Base-by-base conservation (phyloP, 768 basidiomycete genomes). In the Leccinellum rugosiceps region DNA sequence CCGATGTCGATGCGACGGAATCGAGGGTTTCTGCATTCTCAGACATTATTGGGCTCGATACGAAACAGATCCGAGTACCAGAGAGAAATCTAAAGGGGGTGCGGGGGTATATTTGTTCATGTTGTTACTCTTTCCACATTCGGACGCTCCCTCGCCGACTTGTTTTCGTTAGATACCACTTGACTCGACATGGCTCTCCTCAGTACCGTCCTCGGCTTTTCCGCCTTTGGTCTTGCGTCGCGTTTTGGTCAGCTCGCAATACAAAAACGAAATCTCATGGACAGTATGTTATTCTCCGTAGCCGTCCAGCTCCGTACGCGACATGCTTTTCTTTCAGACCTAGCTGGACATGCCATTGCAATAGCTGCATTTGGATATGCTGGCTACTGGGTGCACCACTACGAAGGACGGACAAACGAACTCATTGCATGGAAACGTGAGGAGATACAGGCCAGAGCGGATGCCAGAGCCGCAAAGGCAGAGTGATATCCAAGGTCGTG, bases 181-280 rank as follows among this genome's bases (percentile, higher is more conserved):
- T 23, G 14, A 54, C 49, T 34, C 19, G 4, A 15, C 44, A 90
- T 90, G 86, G 69, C 87, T 43, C 74, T 91, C 67, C 75, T 88
- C 55, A 75, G 83, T 50, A 90, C 83, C 68, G 74, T 92, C 60
- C 71, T 91, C 68, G 90, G 90, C 43, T 91, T 91, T 74, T 88
- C 90, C 3, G 72, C 81, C 56, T 87, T 93, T 68, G 94, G 94
- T 44, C 86, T 97, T 57, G 86, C 86, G 21, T 85, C 87, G 19
- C 82, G 94, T 58, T 78, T 93, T 58, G 92, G 90, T 65, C 93
- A 95, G 75, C 84, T 97, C 23, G 88, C 87, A 53, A 88, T 97
- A 66, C 88, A 92, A 73, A 86, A 81, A 69, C 80, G 88, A 66
- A 85, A 86, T 68, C 80, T 94, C 58, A 83, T 90, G 73, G 80